A percentile compares a stretch with the other conserved stretches of the same genome.
Conservation (phyloP, 192 early-diverging fungal species). For the Coemansia sp. region DNA sequence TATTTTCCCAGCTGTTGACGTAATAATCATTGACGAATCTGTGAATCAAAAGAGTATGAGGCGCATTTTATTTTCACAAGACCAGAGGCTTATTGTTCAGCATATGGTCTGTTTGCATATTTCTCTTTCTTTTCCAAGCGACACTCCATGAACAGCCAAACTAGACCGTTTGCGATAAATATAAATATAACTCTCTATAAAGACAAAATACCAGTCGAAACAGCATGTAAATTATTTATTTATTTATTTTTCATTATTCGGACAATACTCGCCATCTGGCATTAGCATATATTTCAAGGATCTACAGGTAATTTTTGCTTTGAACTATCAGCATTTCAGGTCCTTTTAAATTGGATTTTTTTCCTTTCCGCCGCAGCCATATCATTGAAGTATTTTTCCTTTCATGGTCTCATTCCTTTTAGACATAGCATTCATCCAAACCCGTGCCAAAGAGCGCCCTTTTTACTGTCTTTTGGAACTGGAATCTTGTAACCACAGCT, state of each 20-base stretch:
- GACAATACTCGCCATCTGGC: neutral
- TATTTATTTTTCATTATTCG: neutral
- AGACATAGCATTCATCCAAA: neutral
- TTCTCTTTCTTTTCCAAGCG: neutral
- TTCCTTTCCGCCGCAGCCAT: too few relatives aligned
- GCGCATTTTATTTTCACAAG: neutral
- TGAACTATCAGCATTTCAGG: too few relatives aligned
- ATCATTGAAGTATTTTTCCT: too few relatives aligned
- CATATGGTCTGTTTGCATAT: neutral
- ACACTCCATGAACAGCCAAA: neutral
- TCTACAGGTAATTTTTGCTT: neutral
- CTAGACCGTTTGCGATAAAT: neutral
- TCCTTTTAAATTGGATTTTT: too few relatives aligned
- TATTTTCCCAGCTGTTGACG: neutral
- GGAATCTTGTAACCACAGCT: neutral
- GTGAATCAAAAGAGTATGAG: neutral
- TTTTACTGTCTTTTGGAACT: neutral
- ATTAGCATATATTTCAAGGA: neutral
- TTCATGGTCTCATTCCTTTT: neutral
- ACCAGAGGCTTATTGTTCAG: neutral
- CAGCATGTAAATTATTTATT: neutral
- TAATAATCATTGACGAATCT: neutral
- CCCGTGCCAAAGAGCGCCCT: neutral
- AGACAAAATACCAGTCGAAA: neutral
- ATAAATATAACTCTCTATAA: neutral